Percentiles rank a stretch among this genome's conserved stretches.
Evolutionary conservation across 768 basidiomycete species (phyloP).

Genomic region (Tephrocybe rancida): DNA sequence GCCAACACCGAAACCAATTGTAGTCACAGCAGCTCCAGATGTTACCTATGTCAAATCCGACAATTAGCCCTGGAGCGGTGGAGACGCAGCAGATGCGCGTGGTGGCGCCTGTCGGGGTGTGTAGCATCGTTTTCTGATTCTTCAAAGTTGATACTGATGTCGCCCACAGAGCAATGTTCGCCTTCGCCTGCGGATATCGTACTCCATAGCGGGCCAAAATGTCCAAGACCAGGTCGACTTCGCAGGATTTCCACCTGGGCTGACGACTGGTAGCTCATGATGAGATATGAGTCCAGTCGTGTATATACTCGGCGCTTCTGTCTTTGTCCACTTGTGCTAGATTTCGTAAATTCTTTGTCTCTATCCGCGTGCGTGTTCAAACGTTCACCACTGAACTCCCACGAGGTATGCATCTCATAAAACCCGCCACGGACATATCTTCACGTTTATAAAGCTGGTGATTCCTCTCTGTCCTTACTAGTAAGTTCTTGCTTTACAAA

Average conservation of each 20-base stretch:
- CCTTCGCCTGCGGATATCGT: slow-evolving; percentile 85
- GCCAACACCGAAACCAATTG: not conserved
- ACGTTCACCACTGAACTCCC: no score
- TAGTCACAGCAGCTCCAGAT: slow-evolving; percentile 97
- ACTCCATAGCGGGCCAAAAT: slow-evolving; percentile 62
- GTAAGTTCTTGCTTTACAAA: no score
- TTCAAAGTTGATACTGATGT: slow-evolving; percentile 1
- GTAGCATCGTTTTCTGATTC: slow-evolving; percentile 29
- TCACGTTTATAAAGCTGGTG: no score
- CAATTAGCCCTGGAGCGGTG: slow-evolving; percentile 71
- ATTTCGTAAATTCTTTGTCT: no score
- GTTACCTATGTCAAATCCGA: slow-evolving; percentile 93
- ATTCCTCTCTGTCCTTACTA: no score
- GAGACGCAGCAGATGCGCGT: slow-evolving; percentile 98
- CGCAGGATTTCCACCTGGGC: slow-evolving; percentile 78
- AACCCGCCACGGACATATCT: no score
- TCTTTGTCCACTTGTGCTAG: no score
- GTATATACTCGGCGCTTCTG: no score
- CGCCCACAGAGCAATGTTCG: slow-evolving; percentile 72
- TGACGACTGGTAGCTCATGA: slow-evolving; percentile 55
- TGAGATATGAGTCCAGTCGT: not conserved
- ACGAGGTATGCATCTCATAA: no score
- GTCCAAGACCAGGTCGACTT: slow-evolving; percentile 96
- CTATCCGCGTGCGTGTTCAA: no score
- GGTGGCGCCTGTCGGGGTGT: slow-evolving; percentile 82